Evolutionary conservation across 805 yeast species (phyloP), one percentile per base, ranked within the genome.

Genomic region (Lachancea sp.): DNA sequence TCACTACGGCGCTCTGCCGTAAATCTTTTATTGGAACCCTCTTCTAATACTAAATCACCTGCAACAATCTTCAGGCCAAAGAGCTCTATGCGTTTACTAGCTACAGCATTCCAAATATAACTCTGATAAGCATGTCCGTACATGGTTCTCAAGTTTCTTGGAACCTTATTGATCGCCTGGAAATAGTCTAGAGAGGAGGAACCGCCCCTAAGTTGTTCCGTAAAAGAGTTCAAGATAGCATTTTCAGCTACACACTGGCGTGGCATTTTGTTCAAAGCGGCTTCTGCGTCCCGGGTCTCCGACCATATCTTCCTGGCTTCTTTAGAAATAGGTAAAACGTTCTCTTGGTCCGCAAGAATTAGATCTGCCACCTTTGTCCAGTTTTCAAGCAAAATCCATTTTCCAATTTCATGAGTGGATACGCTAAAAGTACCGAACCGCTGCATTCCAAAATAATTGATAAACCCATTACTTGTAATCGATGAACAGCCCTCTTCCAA

Each of bases 121-220:
- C 96, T 86, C 65, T 92, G 98, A 61, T 94, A 94, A 3, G 98
- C 96, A 63, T 92, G 99, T 2, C 84, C 96, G 57, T 92, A 92
- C 94, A 92, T 90, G 43, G 89, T 77, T 59, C 96, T 72, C 58
- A 92, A 69, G 58, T 89, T 89, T 62, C 96, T 76, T 24, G 98
- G 97, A 49, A 92, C 83, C 42, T 87, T 77, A 82, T 83, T 80
- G 33, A 94, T 72, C 2, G 95, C 92, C 45, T 75, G 77, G 55
- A 85, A 78, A 59, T 79, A 85, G 3, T 70, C 74, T 32, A 64
- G 69, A 13, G 54, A 54, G 3, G 36, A 16, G 5, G 35, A 22
- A 2, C 63, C 74, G 9, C 68, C 67, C 49, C 70, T 70, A 36
- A 63, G 63, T 43, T 75, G 78, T 24, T 69, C 72, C 11, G 70